phyloP scores from a whole-genome alignment of 352 stramenopile genomes.

The Pythium brachiatum region DNA sequence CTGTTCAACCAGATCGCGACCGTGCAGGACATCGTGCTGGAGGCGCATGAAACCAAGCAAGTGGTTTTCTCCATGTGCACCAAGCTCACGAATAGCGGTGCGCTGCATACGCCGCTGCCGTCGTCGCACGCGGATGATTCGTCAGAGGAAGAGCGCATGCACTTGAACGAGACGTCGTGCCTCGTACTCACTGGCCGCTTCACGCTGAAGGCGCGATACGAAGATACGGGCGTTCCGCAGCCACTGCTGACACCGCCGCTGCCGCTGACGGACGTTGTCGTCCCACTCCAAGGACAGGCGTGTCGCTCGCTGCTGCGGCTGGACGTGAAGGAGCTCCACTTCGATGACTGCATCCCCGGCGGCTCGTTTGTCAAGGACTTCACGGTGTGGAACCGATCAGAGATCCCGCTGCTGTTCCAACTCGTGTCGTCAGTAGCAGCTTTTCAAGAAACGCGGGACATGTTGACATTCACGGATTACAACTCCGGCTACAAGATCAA shows the following conservation, averaged over 20 bases:
- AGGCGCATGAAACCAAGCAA: constrained; percentile 62
- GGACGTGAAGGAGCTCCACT: constrained; percentile 87
- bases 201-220: constrained; percentile 41
- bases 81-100: constrained; percentile 43
- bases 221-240: constrained; percentile 15
- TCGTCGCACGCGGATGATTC: constrained; percentile 46
- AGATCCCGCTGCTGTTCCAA: constrained; percentile 86
- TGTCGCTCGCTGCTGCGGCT: constrained; percentile 81
- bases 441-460: constrained; percentile 65
- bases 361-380: constrained; percentile 90
- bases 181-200: constrained; percentile 65
- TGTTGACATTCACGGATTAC: constrained; percentile 84
- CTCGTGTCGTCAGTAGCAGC: constrained; percentile 67
- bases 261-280: constrained; percentile 55
- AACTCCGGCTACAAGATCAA: constrained; percentile 84
- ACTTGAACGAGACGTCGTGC: constrained; percentile 84
- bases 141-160: constrained; percentile 80
- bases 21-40: constrained; percentile 56
- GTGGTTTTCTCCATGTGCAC: constrained; percentile 76
- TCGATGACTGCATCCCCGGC: constrained; percentile 84
- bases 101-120: constrained; percentile 11
- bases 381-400: constrained; percentile 87
- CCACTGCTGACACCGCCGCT: constrained; percentile 27
- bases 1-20: constrained; percentile 87
- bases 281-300: constrained; percentile 78